These are phyloP conservation scores for Pseudisothecium myosuroides DNA, from an alignment of 225 moss, liverwort and hornwort genomes.

Conservation along the genomic window DNA sequence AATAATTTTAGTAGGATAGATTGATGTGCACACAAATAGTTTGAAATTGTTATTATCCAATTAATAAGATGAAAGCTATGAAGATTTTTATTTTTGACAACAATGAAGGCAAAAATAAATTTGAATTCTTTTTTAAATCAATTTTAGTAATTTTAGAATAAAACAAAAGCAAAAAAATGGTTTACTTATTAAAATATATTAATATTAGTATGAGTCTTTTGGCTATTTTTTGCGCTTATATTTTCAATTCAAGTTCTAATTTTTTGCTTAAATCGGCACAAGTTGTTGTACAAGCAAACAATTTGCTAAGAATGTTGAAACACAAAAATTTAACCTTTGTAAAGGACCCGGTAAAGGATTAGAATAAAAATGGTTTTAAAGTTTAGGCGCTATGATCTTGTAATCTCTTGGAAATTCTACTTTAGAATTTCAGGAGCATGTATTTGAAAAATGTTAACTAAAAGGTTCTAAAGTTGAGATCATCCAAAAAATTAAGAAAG, in stretches of 20 bases:
- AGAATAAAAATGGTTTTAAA: neutral
- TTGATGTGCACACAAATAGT: neutral
- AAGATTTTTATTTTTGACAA: neutral
- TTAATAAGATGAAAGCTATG: neutral
- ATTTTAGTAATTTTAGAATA: neutral
- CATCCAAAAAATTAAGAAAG: no score
- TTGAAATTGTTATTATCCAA: neutral
- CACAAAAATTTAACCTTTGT: neutral
- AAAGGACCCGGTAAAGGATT: no score
- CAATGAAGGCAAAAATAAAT: neutral
- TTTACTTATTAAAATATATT: neutral
- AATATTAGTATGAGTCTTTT: neutral
- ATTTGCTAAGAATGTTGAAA: neutral
- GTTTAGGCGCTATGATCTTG: neutral
- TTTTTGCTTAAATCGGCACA: neutral
- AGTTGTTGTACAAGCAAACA: neutral
- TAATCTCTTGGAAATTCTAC: neutral
- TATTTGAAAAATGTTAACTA: neutral
- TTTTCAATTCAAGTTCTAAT: neutral
- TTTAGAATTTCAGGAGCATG: neutral
- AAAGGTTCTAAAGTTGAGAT: neutral
- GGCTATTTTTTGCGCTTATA: neutral
- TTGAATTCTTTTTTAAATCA: neutral
- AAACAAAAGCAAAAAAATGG: neutral
- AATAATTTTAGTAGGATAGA: neutral